phyloP scores from a whole-genome alignment of 805 yeast species.

The Maudiozyma barnettii region DNA sequence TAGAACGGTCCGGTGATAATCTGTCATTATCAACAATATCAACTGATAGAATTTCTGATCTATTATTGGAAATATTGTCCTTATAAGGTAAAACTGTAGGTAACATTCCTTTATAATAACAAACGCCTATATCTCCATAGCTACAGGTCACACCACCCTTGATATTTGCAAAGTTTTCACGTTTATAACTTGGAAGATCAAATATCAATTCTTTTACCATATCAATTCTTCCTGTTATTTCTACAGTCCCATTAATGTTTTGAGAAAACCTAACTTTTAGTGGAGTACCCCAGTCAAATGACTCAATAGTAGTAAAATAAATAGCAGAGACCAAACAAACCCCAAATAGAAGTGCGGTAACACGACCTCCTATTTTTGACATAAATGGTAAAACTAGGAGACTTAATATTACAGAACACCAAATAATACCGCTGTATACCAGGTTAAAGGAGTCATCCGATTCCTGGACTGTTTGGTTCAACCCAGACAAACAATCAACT shows the following conservation, averaged over 20 bases:
- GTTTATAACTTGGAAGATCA: conserved; percentile 59
- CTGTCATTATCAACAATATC: conserved; percentile 44
- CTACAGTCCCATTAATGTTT: conserved; percentile 34
- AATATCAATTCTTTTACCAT: conserved; percentile 35
- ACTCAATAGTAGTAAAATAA: background rate
- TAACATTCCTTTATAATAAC: conserved; percentile 42
- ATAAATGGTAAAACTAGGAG: conserved; percentile 57
- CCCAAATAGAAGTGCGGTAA: conserved; percentile 33
- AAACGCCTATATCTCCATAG: conserved; percentile 42
- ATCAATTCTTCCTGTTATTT: conserved; percentile 7
- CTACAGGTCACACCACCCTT: conserved; percentile 30
- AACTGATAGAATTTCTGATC: conserved; percentile 33
- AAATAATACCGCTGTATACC: conserved; percentile 28
- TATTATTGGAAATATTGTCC: conserved; percentile 25
- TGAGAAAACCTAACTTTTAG: conserved; percentile 20
- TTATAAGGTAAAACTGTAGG: conserved; percentile 36
- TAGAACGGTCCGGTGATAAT: conserved; percentile 35
- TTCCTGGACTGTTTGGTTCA: conserved; percentile 67
- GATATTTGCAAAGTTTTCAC: conserved; percentile 7
- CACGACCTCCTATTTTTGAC: conserved; percentile 46
- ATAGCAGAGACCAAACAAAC: conserved; percentile 33
- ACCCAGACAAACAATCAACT: conserved; percentile 33
- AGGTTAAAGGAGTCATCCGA: conserved; percentile 35
- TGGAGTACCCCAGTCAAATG: conserved; percentile 4
- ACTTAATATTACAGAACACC: conserved; percentile 32